Evolutionary conservation across 768 basidiomycete genomes (phyloP).

Genomic region (Macrolepiota albuminosa): DNA sequence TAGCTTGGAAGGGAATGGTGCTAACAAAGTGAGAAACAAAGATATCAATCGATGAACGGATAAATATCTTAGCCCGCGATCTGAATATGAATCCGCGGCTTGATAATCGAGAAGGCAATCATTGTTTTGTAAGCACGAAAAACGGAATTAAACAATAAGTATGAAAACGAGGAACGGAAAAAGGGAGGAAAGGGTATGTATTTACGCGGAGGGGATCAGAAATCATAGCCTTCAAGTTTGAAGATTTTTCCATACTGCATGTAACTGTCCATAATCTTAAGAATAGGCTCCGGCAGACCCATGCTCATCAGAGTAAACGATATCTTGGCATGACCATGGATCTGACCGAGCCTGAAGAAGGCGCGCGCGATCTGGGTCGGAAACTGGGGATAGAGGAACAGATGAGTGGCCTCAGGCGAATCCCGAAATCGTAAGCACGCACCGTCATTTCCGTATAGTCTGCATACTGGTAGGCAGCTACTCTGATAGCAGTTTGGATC

Average conservation of each 20-base stretch:
- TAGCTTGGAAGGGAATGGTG: no score
- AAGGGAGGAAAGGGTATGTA: constrained; percentile 6
- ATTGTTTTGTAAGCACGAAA: background rate
- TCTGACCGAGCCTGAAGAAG: constrained; percentile 90
- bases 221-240: constrained; percentile 84
- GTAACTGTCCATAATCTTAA: constrained; percentile 92
- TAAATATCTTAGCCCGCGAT: background rate
- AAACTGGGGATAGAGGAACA: constrained; percentile 51
- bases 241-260: constrained; percentile 84
- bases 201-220: constrained; percentile 34
- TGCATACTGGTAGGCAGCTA: constrained; percentile 88
- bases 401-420: constrained; percentile 2
- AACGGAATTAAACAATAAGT: background rate
- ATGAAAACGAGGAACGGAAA: background rate
- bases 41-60: background rate
- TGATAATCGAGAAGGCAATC: background rate
- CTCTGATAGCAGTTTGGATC: constrained; percentile 87
- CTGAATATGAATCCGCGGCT: background rate
- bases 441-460: constrained; percentile 90
- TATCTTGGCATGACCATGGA: constrained; percentile 93
- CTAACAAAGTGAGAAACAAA: background rate
- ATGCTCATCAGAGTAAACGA: constrained; percentile 90
- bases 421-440: constrained; percentile 25
- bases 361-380: constrained; percentile 87
- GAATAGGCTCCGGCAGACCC: constrained; percentile 85